These are phyloP conservation scores for Peronospora farinosa DNA, from an alignment of 352 stramenopile genomes.

Conservation along the genomic window DNA sequence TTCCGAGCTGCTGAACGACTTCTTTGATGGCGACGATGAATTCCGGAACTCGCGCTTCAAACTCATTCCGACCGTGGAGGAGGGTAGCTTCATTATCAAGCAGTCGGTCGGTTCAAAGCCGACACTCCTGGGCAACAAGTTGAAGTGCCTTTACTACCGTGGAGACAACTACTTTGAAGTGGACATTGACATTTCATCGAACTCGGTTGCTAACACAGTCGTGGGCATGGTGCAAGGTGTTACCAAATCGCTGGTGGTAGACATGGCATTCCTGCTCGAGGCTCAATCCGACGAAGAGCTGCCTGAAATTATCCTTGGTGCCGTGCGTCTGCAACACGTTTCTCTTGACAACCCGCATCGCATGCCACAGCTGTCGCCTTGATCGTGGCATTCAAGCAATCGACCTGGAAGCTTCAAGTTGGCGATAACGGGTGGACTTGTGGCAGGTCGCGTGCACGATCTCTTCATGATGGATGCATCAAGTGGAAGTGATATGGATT, in stretches of 20 bases:
- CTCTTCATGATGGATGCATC: constrained; percentile 5
- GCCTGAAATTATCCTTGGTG: constrained; percentile 71
- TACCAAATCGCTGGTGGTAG: constrained; percentile 84
- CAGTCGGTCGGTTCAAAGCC: constrained; percentile 93
- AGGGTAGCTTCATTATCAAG: constrained; percentile 96
- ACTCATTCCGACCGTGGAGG: constrained; percentile 94
- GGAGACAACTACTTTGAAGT: constrained; percentile 94
- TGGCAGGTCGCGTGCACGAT: neutral
- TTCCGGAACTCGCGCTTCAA: constrained; percentile 97
- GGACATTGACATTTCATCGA: constrained; percentile 92
- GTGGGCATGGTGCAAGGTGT: constrained; percentile 86
- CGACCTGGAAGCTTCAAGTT: constrained; percentile 5
- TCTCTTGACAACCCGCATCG: constrained; percentile 72
- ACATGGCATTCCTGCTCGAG: constrained; percentile 87
- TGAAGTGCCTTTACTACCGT: constrained; percentile 86
- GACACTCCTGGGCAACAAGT: constrained; percentile 94
- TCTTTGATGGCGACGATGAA: constrained; percentile 91
- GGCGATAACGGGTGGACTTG: neutral
- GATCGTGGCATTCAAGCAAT: constrained; percentile 3
- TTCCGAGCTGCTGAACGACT: constrained; percentile 84
- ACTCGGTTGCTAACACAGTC: constrained; percentile 86
- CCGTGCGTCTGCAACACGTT: constrained; percentile 76
- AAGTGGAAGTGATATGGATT: constrained; percentile 6
- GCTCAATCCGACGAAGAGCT: constrained; percentile 83
- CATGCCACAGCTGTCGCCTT: constrained; percentile 35